Evolutionary conservation across 2,329 filamentous ascomycete species (phyloP).

Genomic region (Pseudocercospora musae): DNA sequence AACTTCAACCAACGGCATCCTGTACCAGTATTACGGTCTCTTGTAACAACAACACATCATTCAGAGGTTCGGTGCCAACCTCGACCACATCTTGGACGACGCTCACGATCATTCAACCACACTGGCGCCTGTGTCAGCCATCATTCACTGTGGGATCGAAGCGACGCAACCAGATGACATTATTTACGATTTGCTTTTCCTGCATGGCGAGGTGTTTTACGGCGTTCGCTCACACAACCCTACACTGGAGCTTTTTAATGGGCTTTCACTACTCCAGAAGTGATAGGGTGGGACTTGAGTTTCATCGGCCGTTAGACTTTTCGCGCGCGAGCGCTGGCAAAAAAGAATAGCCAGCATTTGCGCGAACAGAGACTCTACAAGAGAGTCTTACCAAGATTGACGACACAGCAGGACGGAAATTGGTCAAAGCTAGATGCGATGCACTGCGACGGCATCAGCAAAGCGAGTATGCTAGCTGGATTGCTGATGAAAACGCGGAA

Average conservation of each 20-base stretch:
- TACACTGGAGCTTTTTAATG: constrained; percentile 10
- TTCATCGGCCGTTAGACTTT: constrained; percentile 12
- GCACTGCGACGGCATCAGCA: constrained; percentile 16
- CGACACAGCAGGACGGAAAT: constrained; percentile 11
- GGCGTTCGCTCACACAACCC: constrained; percentile 17
- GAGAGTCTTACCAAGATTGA: constrained; percentile 15
- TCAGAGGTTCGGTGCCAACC: constrained; percentile 31
- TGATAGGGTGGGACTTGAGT: constrained; percentile 2
- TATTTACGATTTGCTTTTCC: constrained; percentile 19
- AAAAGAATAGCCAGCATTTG: constrained; percentile 11
- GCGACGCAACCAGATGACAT: constrained; percentile 8
- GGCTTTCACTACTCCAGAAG: constrained; percentile 11
- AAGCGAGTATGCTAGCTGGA: constrained; percentile 5
- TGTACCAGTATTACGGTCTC: constrained; percentile 29
- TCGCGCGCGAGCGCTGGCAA: constrained; percentile 16
- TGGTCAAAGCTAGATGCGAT: constrained; percentile 11
- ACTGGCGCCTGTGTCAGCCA: constrained; percentile 2
- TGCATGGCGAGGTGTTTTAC: constrained; percentile 34
- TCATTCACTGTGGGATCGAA: constrained; percentile 4
- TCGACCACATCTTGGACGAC: constrained; percentile 18
- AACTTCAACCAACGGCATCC: constrained; percentile 20
- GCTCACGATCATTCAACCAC: constrained; percentile 2
- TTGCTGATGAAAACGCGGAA: constrained; percentile 11
- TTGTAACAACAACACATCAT: constrained; percentile 28
- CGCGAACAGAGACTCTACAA: constrained; percentile 6